phyloP scores from a whole-genome alignment of 257 asterid species.

The Solanum virginianum region DNA sequence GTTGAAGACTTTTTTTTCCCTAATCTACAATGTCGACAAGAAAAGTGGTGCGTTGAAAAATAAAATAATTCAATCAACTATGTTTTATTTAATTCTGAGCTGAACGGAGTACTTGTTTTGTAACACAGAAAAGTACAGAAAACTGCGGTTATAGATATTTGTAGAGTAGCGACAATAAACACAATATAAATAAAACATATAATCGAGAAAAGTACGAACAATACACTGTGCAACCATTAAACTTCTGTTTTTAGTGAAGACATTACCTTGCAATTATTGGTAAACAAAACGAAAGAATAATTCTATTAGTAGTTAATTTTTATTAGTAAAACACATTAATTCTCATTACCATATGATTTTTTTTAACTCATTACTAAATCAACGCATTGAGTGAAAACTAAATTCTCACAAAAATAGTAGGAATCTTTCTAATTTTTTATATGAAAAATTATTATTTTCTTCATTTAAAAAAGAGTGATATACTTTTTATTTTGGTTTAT shows the following conservation, averaged over 20 bases:
- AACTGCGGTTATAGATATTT: background rate
- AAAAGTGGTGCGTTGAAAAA: background rate
- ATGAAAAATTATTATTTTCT: too few relatives aligned
- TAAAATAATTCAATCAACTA: background rate
- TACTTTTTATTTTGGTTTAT: too few relatives aligned
- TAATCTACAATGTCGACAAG: background rate
- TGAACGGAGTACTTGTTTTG: background rate
- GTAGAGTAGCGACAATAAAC: background rate
- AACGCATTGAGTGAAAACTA: rapidly evolving
- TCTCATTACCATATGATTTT: too few relatives aligned
- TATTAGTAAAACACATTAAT: background rate
- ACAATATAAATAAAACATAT: background rate
- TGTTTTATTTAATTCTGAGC: background rate
- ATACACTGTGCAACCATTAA: background rate
- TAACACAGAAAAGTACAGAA: background rate
- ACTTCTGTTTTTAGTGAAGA: background rate
- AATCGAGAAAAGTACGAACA: background rate
- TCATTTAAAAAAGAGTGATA: too few relatives aligned
- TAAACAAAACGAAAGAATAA: background rate
- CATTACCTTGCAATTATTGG: background rate
- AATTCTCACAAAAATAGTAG: background rate
- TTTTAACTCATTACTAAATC: background rate
- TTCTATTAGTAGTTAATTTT: background rate
- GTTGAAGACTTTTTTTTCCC: background rate
- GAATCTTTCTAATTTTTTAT: background rate